Evolutionary conservation across 495 filamentous ascomycete genomes (phyloP).

Genomic region (Penicillium soppii): DNA sequence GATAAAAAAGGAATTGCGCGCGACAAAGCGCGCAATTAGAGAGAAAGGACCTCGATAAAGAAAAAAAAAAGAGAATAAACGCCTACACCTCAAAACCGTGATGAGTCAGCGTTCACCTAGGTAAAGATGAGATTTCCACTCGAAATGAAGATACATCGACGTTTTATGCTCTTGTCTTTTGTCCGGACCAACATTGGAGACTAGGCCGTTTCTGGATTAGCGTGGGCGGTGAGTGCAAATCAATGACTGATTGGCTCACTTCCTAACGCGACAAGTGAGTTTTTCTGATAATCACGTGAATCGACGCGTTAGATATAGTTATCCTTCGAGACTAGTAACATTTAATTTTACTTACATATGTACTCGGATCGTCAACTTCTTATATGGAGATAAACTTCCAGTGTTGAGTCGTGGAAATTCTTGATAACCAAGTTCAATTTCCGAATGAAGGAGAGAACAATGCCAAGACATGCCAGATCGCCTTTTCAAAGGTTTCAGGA

Average conservation of each 20-base stretch:
- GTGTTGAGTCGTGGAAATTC: too few species aligned
- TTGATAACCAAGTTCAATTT: too few species aligned
- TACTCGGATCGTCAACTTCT: too few species aligned
- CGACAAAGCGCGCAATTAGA: constrained; percentile 12
- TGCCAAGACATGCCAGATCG: constrained; percentile 49
- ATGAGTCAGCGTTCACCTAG: constrained; percentile 32
- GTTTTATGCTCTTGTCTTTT: too few species aligned
- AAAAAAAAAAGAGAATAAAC: constrained; percentile 15
- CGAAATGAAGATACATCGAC: too few species aligned
- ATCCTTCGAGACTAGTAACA: too few species aligned
- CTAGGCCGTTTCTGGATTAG: constrained; percentile 32
- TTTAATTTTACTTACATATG: too few species aligned
- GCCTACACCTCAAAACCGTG: constrained; percentile 18
- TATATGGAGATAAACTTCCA: too few species aligned
- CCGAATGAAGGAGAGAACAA: constrained; percentile 4
- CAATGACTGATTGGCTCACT: too few species aligned
- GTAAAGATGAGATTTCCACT: too few species aligned
- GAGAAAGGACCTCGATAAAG: constrained; percentile 2
- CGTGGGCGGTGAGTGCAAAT: constrained; percentile 20
- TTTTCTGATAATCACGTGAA: constrained; percentile 39
- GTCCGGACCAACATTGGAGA: too few species aligned
- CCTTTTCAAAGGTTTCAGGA: constrained; percentile 23
- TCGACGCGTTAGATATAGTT: constrained; percentile 13
- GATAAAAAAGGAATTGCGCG: constrained; percentile 12
- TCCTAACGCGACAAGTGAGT: too few species aligned